A percentile compares a stretch with the other conserved stretches of the same genome.
These are phyloP conservation scores for Lactifluus volemus DNA, from an alignment of 768 basidiomycete genomes.

Conservation along the genomic window DNA sequence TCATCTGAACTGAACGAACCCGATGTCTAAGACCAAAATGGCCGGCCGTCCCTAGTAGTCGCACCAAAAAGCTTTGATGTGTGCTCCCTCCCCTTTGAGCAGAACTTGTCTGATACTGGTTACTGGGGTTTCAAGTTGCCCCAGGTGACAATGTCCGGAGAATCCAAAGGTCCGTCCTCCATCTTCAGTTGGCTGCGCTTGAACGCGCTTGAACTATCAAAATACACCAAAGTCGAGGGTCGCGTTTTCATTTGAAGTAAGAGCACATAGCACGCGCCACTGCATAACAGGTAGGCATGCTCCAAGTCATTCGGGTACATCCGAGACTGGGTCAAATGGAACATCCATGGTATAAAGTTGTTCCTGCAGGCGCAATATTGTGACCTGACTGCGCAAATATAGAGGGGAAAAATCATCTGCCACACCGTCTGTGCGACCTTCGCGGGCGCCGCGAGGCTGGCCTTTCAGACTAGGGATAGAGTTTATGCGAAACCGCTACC, in stretches of 20 bases:
- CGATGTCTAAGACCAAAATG: slow-evolving; percentile 26
- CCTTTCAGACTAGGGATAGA: too few relatives aligned
- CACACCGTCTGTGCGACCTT: too few relatives aligned
- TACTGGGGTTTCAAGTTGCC: slow-evolving; percentile 19
- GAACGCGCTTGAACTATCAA: slow-evolving; percentile 9
- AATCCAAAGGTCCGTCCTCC: slow-evolving; percentile 27
- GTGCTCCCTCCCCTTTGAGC: slow-evolving; percentile 19
- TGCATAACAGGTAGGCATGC: too few relatives aligned
- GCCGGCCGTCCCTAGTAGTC: slow-evolving; percentile 27
- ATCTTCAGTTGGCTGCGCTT: slow-evolving; percentile 12
- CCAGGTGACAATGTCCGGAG: slow-evolving; percentile 31
- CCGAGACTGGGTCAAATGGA: too few relatives aligned
- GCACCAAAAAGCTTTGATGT: slow-evolving; percentile 26
- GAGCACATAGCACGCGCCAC: too few relatives aligned
- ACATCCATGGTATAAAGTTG: too few relatives aligned
- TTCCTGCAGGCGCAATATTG: too few relatives aligned
- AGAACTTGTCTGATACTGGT: slow-evolving; percentile 19
- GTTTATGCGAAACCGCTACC: background rate
- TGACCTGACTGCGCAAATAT: too few relatives aligned
- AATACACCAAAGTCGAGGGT: slow-evolving; percentile 9
- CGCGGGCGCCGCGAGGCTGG: too few relatives aligned
- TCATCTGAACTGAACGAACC: slow-evolving; percentile 3
- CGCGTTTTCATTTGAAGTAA: slow-evolving; percentile 8
- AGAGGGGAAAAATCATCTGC: too few relatives aligned
- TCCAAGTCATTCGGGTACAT: too few relatives aligned